A percentile compares a stretch with the other conserved stretches of the same genome.
Conservation (phyloP, 2,329 filamentous ascomycete species). For the Cladosporium phlei region DNA sequence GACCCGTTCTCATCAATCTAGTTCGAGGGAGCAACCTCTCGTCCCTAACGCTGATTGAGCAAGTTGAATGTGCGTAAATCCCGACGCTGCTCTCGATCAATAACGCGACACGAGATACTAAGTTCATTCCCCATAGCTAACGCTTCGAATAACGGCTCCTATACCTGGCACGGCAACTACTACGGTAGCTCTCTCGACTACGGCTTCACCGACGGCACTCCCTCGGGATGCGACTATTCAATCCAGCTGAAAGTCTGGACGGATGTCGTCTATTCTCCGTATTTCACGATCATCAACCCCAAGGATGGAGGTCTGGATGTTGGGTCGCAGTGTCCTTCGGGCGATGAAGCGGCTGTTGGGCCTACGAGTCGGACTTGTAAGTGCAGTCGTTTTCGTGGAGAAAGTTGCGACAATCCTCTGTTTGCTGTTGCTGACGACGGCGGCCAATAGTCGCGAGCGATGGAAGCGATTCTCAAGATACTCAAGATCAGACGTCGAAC, state of each 20-base stretch:
- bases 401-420: background rate
- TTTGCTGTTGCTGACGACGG: too few relatives aligned
- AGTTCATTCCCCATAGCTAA: background rate
- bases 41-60: background rate
- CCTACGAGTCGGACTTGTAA: background rate
- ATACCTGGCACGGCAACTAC: constrained; percentile 5
- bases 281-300: constrained; percentile 16
- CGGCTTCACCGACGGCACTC: background rate
- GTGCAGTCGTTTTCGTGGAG: background rate
- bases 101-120: too few relatives aligned
- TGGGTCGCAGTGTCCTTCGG: constrained; percentile 8
- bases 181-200: constrained; percentile 7
- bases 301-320: constrained; percentile 12
- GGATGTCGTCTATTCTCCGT: constrained; percentile 10
- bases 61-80: constrained; percentile 6
- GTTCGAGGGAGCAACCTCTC: constrained; percentile 7
- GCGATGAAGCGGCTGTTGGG: background rate
- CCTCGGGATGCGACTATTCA: constrained; percentile 15
- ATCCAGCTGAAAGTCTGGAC: constrained; percentile 15
- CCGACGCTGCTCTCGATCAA: too few relatives aligned
- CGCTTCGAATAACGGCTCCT: constrained; percentile 9
- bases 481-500: background rate
- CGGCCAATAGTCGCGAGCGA: background rate
- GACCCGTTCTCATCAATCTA: constrained; percentile 6
- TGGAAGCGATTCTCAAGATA: background rate